Base-by-base conservation (phyloP, 2,329 filamentous ascomycete species). In the Xylaria sp. region DNA sequence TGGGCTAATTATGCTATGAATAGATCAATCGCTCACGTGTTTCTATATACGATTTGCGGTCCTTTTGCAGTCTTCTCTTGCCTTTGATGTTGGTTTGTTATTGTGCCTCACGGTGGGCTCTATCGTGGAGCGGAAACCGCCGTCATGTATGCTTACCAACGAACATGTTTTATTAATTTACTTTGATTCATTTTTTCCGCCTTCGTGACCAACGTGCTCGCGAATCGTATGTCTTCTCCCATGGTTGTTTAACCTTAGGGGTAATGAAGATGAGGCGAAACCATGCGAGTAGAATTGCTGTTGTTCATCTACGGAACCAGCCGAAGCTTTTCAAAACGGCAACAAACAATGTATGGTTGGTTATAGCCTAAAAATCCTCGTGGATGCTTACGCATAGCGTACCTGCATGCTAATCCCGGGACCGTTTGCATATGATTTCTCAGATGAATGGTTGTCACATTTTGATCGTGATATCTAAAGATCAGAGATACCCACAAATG, bases 21-120 rank as follows among this genome's bases (percentile, higher is more conserved):
- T 63, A 58, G 47, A 61, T 54, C 47, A 36, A 39, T 44, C 22
- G 47, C 64, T 69, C 67, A 69, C 67, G 67, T 69, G 67, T 65
- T 69, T 56, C 61, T 49, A 39, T 15, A 13, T 62, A 65, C 59
- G 38, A 51, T 61, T 54, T 56, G 31, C 31, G 36, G 45, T 44
- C 50, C 54, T 20, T 33, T 56, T 47, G 50, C 36, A 38, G 27
- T 22, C 27, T 10, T 20, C 9, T 45, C 11, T 25, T 25, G 50
- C n/a, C 22, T 36, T 20, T 5, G 22, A 47, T n/a, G 22, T 31
- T 11, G 10, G 15, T 38, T 33, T 4, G 27, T 42, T 42, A 25
- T 27, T 27, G 22, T 22, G 36, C 9, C 36, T 42, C 22, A 15
- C 33, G 36, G 51, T 15, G n/a, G 3, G 10, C 13, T 29, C 20